A percentile compares a stretch with the other conserved stretches of the same genome.
phyloP scores from a whole-genome alignment of 345 rosid species.

The Noccaea bulbosa region DNA sequence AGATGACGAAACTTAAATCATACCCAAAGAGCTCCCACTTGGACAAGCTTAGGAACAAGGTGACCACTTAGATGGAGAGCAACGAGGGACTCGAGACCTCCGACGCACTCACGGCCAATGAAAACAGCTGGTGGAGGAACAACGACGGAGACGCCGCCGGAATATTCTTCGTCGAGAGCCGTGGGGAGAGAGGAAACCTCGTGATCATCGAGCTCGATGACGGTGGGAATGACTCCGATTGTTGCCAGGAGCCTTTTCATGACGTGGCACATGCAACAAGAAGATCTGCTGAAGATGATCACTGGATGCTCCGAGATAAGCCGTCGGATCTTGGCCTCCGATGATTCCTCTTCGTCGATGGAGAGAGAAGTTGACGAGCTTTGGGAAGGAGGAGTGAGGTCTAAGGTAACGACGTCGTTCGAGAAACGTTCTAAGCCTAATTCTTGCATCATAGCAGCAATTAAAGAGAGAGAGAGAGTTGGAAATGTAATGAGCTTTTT shows the following conservation, averaged over 20 bases:
- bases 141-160: slow-evolving; percentile 34
- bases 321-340: slow-evolving; percentile 75
- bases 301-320: slow-evolving; percentile 92
- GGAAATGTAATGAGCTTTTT: slow-evolving; percentile 13
- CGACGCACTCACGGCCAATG: slow-evolving; percentile 80
- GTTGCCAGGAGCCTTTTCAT: slow-evolving; percentile 79
- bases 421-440: slow-evolving; percentile 58
- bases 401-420: slow-evolving; percentile 49
- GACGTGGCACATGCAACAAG: slow-evolving; percentile 98
- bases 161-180: slow-evolving; percentile 37
- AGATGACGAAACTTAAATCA: slow-evolving; percentile 37
- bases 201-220: slow-evolving; percentile 86
- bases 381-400: slow-evolving; percentile 54
- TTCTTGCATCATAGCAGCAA: slow-evolving; percentile 61
- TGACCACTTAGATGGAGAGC: slow-evolving; percentile 86
- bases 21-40: slow-evolving; percentile 88
- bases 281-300: slow-evolving; percentile 80
- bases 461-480: slow-evolving; percentile 16
- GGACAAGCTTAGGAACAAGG: slow-evolving; percentile 87
- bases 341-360: slow-evolving; percentile 75
- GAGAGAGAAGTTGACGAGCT: slow-evolving; percentile 56
- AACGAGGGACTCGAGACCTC: slow-evolving; percentile 90
- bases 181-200: slow-evolving; percentile 72
- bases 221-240: slow-evolving; percentile 88
- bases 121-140: slow-evolving; percentile 61